Percentiles rank a stretch among this genome's conserved stretches.
These are phyloP conservation scores for Fusarium piperis DNA, from an alignment of 2,329 filamentous ascomycete genomes.

Conservation along the genomic window DNA sequence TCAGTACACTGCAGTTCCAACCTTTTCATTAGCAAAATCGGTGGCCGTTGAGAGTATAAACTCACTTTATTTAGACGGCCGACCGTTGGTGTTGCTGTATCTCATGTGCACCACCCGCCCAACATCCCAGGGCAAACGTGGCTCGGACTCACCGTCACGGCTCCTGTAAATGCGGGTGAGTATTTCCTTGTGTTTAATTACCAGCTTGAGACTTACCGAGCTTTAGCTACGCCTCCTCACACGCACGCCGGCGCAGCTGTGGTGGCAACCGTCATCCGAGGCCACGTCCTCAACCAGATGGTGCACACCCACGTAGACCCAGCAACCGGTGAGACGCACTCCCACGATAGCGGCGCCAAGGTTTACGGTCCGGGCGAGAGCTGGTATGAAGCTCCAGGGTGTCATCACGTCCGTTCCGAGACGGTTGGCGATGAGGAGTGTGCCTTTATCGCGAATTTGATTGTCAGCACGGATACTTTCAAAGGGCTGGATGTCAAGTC, in stretches of 20 bases:
- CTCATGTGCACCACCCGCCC: constrained; percentile 12
- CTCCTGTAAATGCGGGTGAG: constrained; percentile 20
- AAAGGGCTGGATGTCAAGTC: constrained; percentile 13
- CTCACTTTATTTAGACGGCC: constrained; percentile 6
- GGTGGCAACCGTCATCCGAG: constrained; percentile 20
- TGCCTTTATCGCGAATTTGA: constrained; percentile 21
- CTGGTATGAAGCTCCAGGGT: constrained; percentile 30
- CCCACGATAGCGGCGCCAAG: constrained; percentile 20
- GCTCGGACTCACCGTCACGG: constrained; percentile 16
- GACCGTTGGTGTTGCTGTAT: constrained; percentile 11
- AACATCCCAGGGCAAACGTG: constrained; percentile 16
- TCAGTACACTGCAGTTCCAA: too few relatives aligned
- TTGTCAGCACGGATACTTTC: constrained; percentile 21
- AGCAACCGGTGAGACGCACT: background rate
- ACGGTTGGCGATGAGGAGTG: constrained; percentile 21
- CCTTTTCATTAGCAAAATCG: too few relatives aligned
- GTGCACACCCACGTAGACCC: constrained; percentile 19
- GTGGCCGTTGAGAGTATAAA: background rate
- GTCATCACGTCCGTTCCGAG: constrained; percentile 32
- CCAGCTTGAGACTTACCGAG: background rate
- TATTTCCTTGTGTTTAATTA: background rate
- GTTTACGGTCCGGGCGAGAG: constrained; percentile 27
- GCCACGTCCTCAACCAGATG: constrained; percentile 29
- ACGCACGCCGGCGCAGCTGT: constrained; percentile 21
- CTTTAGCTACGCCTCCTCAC: constrained; percentile 22